Evolutionary conservation across 495 filamentous ascomycete species (phyloP).

Genomic region (Aspergillus wentii): DNA sequence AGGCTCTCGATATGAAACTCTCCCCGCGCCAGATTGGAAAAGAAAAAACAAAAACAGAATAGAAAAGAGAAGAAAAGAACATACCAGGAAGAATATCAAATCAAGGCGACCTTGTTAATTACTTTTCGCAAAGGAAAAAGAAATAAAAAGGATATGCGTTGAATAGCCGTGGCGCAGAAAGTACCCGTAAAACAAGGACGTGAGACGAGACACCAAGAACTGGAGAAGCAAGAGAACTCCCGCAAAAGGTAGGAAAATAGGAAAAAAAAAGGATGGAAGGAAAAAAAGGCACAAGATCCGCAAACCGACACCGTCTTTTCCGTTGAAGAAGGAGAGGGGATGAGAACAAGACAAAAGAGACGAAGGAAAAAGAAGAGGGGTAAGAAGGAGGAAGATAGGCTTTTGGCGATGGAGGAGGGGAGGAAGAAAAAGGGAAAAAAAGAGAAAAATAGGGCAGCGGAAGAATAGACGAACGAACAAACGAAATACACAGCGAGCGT

Average conservation of each 20-base stretch:
- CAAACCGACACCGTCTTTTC: conserved; percentile 42
- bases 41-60: too few relatives aligned
- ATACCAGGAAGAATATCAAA: conserved; percentile 28
- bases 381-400: conserved; percentile 26
- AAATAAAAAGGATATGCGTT: conserved; percentile 16
- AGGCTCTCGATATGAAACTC: too few relatives aligned
- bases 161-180: conserved; percentile 24
- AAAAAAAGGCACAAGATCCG: conserved; percentile 36
- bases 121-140: conserved; percentile 7
- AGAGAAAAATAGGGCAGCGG: conserved; percentile 26
- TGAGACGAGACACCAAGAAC: conserved; percentile 18
- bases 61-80: conserved; percentile 15
- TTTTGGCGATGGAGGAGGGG: too few relatives aligned
- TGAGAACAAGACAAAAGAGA: conserved; percentile 18
- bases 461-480: conserved; percentile 13
- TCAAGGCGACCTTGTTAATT: conserved; percentile 10
- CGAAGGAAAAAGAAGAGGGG: conserved; percentile 34
- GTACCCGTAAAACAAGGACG: conserved; percentile 23
- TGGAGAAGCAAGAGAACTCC: conserved; percentile 30
- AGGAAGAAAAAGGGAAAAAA: conserved; percentile 19
- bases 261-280: conserved; percentile 30
- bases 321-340: conserved; percentile 21
- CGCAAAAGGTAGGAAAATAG: conserved; percentile 26
- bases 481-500: conserved; percentile 21
- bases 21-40: background rate